Conservation (phyloP, 345 rosid genomes). For the Ailanthus altissimus region DNA sequence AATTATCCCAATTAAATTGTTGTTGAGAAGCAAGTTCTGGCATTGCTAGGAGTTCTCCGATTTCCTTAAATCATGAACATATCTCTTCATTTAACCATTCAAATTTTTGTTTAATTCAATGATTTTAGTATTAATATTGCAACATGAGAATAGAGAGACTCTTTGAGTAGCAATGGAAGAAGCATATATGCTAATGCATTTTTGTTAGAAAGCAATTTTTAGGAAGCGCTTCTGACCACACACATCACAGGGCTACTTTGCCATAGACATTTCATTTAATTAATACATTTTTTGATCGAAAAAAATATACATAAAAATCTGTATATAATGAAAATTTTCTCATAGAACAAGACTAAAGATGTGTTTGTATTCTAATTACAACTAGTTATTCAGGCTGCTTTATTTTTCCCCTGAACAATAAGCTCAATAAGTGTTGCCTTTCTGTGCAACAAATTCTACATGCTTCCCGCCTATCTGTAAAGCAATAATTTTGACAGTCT, state of each 20-base stretch:
- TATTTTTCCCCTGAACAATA: slow-evolving; percentile 74
- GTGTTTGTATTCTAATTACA: background rate
- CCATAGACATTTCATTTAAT: background rate
- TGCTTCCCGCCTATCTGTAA: slow-evolving; percentile 73
- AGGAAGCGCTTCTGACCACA: too few relatives aligned
- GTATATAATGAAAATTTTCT: background rate
- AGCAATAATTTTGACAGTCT: background rate
- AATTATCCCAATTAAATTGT: too few relatives aligned
- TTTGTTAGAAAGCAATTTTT: background rate
- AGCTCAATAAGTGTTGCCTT: slow-evolving; percentile 69
- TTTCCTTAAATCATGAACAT: too few relatives aligned
- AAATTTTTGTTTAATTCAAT: too few relatives aligned
- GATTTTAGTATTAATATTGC: too few relatives aligned
- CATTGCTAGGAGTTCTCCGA: too few relatives aligned
- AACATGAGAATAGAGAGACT: too few relatives aligned
- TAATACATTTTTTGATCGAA: background rate
- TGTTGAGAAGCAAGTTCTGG: too few relatives aligned
- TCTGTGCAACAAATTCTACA: slow-evolving; percentile 69
- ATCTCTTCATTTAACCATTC: too few relatives aligned
- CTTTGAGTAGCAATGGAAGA: too few relatives aligned
- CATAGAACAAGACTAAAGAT: background rate
- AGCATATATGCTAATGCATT: too few relatives aligned
- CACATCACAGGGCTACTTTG: too few relatives aligned
- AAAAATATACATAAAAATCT: background rate
- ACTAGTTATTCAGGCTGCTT: slow-evolving; percentile 46